These are phyloP conservation scores for Populus tomentosa DNA, from an alignment of 441 rosid genomes.

Conservation along the genomic window DNA sequence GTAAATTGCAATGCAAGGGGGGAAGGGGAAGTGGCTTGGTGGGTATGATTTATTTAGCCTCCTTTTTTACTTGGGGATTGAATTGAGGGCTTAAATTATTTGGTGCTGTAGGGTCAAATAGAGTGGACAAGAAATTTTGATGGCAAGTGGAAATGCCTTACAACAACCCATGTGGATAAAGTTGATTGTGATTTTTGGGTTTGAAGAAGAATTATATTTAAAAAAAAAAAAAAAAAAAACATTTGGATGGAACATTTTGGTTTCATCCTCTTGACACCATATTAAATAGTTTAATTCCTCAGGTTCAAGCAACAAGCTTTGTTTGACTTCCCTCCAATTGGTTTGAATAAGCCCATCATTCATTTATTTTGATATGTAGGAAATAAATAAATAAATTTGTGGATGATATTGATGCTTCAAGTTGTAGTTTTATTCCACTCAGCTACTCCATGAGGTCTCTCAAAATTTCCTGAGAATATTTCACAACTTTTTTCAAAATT, in stretches of 20 bases:
- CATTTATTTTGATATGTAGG: neutral
- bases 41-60: neutral
- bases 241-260: neutral
- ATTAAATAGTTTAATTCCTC: neutral
- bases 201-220: neutral
- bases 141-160: conserved; percentile 6
- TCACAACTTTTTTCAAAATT: too few relatives aligned
- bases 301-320: neutral
- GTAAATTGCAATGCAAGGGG: neutral
- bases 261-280: neutral
- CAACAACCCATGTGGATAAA: conserved; percentile 33
- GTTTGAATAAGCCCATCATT: conserved; percentile 4
- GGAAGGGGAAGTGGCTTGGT: neutral
- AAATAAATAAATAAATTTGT: neutral
- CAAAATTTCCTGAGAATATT: too few relatives aligned
- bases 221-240: neutral
- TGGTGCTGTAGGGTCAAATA: conserved; percentile 18
- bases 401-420: neutral
- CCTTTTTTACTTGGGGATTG: neutral
- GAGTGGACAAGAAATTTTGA: conserved; percentile 15
- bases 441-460: too few relatives aligned
- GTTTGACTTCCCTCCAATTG: conserved; percentile 7
- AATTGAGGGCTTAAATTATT: neutral
- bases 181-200: conserved; percentile 23
- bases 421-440: too few relatives aligned